These are phyloP conservation scores for Acer yangbiense DNA, from an alignment of 345 rosid species.

Conservation along the genomic window DNA sequence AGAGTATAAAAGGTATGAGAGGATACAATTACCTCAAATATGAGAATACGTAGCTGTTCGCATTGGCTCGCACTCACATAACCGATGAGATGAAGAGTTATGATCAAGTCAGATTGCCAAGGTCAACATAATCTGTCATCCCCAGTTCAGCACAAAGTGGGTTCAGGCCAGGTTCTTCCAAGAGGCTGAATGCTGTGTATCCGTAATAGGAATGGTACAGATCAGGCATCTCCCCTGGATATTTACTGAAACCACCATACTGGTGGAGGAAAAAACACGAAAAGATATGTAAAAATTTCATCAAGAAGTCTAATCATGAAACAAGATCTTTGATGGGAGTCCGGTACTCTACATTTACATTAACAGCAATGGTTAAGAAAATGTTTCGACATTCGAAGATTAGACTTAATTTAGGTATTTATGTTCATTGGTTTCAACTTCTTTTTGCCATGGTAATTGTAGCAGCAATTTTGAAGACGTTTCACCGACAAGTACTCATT, in stretches of 20 bases:
- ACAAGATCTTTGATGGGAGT: neutral
- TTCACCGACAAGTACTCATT: neutral
- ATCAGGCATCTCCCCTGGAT: constrained; percentile 63
- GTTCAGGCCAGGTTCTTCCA: constrained; percentile 72
- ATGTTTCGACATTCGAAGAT: neutral
- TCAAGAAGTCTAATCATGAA: neutral
- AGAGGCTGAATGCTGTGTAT: constrained; percentile 75
- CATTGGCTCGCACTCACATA: neutral
- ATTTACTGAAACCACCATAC: constrained; percentile 90
- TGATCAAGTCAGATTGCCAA: constrained; percentile 37
- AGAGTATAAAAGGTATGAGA: neutral
- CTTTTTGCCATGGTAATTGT: neutral
- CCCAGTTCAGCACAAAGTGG: constrained; percentile 74
- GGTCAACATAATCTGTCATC: constrained; percentile 45
- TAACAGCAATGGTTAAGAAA: neutral
- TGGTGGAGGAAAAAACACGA: constrained; percentile 31
- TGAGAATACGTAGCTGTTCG: neutral
- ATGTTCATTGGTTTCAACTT: neutral
- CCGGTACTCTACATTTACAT: neutral
- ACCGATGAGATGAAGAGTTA: constrained; percentile 1
- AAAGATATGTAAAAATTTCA: constrained; percentile 5
- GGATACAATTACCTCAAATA: neutral
- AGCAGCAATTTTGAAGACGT: neutral
- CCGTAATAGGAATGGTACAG: constrained; percentile 88
- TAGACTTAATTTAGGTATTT: neutral